Evolutionary conservation across 176 grass and related monocot genomes (phyloP).

Genomic region (Dactylis glomerata): DNA sequence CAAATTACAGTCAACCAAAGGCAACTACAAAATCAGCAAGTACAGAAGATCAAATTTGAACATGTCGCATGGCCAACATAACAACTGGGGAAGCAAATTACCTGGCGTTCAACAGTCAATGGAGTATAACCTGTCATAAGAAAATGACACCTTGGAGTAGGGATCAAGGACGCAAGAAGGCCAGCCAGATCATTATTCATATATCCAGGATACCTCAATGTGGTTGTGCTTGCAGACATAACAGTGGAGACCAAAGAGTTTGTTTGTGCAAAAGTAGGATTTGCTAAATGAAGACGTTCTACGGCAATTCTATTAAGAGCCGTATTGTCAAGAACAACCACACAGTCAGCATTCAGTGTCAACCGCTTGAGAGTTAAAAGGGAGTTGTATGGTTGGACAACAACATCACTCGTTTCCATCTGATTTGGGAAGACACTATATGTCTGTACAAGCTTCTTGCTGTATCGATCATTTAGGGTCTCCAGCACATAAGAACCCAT

Average conservation of each 20-base stretch:
- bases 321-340: constrained; percentile 98
- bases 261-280: constrained; percentile 96
- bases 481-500: constrained; percentile 99
- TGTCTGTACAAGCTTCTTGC: constrained; percentile 98
- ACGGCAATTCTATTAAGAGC: constrained; percentile 98
- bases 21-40: not conserved
- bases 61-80: not conserved
- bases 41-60: constrained; percentile 1
- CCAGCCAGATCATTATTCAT: constrained; percentile 99
- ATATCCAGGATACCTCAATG: constrained; percentile 94
- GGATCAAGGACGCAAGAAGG: constrained; percentile 89
- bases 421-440: constrained; percentile 99
- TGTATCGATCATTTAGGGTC: constrained; percentile 96
- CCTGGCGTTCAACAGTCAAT: constrained; percentile 93
- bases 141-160: constrained; percentile 97
- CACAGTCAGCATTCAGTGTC: constrained; percentile 91
- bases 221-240: constrained; percentile 99
- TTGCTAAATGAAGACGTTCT: constrained; percentile 83
- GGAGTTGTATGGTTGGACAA: constrained; percentile 98
- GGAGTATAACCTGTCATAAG: constrained; percentile 99
- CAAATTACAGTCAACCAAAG: constrained; percentile 27
- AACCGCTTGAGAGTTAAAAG: constrained; percentile 88
- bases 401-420: constrained; percentile 98
- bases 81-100: constrained; percentile 41
- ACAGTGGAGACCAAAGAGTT: constrained; percentile 99